Evolutionary conservation across 2,329 filamentous ascomycete species (phyloP), one percentile per base, ranked within the genome.

Genomic region (Xylaria sp.): DNA sequence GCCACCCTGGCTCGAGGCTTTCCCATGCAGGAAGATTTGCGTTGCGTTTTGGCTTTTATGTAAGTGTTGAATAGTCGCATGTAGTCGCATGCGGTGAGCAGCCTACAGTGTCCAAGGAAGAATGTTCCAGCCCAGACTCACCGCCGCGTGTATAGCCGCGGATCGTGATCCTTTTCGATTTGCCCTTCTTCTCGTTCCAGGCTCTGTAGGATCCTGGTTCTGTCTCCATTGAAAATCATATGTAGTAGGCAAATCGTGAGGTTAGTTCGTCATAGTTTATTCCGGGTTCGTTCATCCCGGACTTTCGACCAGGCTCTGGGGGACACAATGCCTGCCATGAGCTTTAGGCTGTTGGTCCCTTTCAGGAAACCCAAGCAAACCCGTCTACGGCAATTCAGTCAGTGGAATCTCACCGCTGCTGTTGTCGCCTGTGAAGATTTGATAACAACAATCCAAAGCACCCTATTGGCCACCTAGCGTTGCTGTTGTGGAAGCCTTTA

Each of bases 91-190:
- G 62, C 68, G 65, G 68, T 70, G 68, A 68, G 33, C 46, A 20
- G 11, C 54, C 36, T 42, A 57, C 31, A 42, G 20, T 42, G 36
- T 57, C 9, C 20, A 28, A n/a, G 15, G 28, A 53, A 31, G 26
- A 53, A 23, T 20, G 51, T 23, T 13, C 53, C 13, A 15, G 31
- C 6, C 53, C n/a, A 58, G 38, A 48, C 59, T 67, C 62, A 70
- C 60, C 60, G 60, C 65, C 65, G 60, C 42, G 42, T 26, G 57
- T 60, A 54, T 63, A 63, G 66, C 40, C 49, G 49, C 67, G 53
- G 57, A 67, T 70, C 46, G 48, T 36, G 49, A 54, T 38, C 60
- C 59, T 64, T 71, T 20, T 63, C 58, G 57, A 61, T 71, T 71
- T 61, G 46, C 23, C 61, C 53, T 33, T 13, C 20, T 46, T 56